phyloP scores from a whole-genome alignment of 2,329 filamentous ascomycete genomes.

The Fusarium sp. region DNA sequence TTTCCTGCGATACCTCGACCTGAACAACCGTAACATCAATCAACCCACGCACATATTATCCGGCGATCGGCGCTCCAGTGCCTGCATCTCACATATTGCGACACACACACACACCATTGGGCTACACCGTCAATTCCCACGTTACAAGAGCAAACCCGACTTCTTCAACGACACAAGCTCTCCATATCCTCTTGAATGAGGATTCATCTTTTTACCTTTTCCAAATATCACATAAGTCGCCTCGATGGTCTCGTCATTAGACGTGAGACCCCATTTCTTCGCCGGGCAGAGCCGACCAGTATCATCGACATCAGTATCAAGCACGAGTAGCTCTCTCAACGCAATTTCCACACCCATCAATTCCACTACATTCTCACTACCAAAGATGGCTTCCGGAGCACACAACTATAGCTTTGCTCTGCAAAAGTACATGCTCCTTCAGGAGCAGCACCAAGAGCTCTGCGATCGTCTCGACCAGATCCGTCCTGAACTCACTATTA shows the following conservation, averaged over 20 bases:
- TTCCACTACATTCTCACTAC: slow-evolving; percentile 5
- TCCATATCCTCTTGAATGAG: slow-evolving; percentile 23
- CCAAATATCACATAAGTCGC: slow-evolving; percentile 26
- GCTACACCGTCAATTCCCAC: slow-evolving; percentile 15
- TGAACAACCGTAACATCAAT: slow-evolving; percentile 25
- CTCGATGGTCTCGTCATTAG: slow-evolving; percentile 52
- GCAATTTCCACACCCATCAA: slow-evolving; percentile 9
- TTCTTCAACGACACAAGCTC: slow-evolving; percentile 7
- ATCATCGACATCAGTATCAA: slow-evolving; percentile 38
- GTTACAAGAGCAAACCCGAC: slow-evolving; percentile 17
- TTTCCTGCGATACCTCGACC: slow-evolving; percentile 1
- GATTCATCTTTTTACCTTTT: not conserved
- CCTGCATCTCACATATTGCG: slow-evolving; percentile 29
- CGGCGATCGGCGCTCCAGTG: slow-evolving; percentile 27
- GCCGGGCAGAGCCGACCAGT: slow-evolving; percentile 37
- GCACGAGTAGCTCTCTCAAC: slow-evolving; percentile 17
- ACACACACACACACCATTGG: not conserved
- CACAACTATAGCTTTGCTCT: slow-evolving; percentile 60
- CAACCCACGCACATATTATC: slow-evolving; percentile 7
- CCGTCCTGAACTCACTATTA: slow-evolving; percentile 53
- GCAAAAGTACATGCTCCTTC: slow-evolving; percentile 66
- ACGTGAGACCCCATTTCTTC: slow-evolving; percentile 43
- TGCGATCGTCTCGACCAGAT: slow-evolving; percentile 64
- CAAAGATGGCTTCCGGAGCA: slow-evolving; percentile 46
- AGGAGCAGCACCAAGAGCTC: slow-evolving; percentile 66